Percentiles rank a stretch among this genome's conserved stretches.
Conservation (phyloP, 164 flowering plant genomes). For the Pachysandra terminalis region DNA sequence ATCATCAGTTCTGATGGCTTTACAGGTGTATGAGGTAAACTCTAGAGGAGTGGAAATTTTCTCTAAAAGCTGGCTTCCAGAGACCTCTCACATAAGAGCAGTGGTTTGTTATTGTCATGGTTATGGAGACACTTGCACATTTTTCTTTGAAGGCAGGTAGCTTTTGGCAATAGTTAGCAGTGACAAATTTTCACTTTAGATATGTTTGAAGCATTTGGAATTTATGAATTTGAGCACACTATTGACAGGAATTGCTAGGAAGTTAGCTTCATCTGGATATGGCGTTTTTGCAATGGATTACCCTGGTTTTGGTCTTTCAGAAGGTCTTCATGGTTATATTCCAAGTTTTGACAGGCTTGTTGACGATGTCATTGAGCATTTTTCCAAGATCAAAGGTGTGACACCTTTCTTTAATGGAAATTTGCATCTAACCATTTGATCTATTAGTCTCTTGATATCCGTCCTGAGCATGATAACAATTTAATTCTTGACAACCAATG, state of each 20-base stretch:
- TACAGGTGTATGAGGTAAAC: slow-evolving; percentile 74
- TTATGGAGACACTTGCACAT: slow-evolving; percentile 97
- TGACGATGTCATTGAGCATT: slow-evolving; percentile 91
- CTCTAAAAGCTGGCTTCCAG: slow-evolving; percentile 89
- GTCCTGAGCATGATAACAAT: too few relatives aligned
- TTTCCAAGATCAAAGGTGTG: slow-evolving; percentile 78
- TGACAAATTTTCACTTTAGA: neutral
- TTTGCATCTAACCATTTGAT: neutral
- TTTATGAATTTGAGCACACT: slow-evolving; percentile 7
- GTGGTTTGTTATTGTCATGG: slow-evolving; percentile 86
- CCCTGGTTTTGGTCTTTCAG: slow-evolving; percentile 98
- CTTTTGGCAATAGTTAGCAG: slow-evolving; percentile 7
- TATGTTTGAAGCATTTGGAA: neutral
- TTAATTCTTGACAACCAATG: too few relatives aligned
- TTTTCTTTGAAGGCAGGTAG: slow-evolving; percentile 90
- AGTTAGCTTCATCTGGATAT: slow-evolving; percentile 76
- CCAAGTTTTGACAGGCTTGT: slow-evolving; percentile 75
- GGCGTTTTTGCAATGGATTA: slow-evolving; percentile 95
- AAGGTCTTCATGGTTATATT: slow-evolving; percentile 87
- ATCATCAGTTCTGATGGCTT: slow-evolving; percentile 12
- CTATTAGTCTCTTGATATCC: neutral
- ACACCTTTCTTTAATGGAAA: too few relatives aligned
- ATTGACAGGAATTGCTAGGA: slow-evolving; percentile 82
- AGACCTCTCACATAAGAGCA: slow-evolving; percentile 56
- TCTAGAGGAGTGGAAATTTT: slow-evolving; percentile 86